Evolutionary conservation across 768 basidiomycete genomes (phyloP).

Genomic region (Albatrellus ellisii): DNA sequence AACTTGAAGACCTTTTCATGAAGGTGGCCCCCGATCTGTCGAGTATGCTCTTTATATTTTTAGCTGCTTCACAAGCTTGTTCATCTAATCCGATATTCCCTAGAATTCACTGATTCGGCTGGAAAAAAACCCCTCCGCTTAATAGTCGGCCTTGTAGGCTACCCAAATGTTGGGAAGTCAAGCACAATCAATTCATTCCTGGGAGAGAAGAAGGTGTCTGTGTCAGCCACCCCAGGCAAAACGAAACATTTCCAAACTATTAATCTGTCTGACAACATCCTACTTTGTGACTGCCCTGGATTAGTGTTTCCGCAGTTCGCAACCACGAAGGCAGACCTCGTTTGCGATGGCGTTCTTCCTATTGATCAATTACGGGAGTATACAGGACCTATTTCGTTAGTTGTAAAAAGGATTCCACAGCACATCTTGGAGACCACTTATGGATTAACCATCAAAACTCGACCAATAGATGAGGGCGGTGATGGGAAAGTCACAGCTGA

Average conservation of each 20-base stretch:
- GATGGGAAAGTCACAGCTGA: slow-evolving; percentile 62
- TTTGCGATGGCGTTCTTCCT: slow-evolving; percentile 93
- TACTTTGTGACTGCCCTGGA: slow-evolving; percentile 95
- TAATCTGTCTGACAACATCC: slow-evolving; percentile 74
- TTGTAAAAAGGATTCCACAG: slow-evolving; percentile 68
- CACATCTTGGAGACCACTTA: slow-evolving; percentile 84
- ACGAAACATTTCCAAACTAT: slow-evolving; percentile 99
- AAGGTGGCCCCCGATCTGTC: slow-evolving; percentile 57
- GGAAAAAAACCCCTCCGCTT: slow-evolving; percentile 52
- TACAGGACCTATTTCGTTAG: slow-evolving; percentile 69
- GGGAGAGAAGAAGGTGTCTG: slow-evolving; percentile 95
- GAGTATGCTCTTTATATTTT: slow-evolving; percentile 29
- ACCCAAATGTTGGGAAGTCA: slow-evolving; percentile 98
- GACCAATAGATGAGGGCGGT: slow-evolving; percentile 69
- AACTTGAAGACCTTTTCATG: slow-evolving; percentile 77
- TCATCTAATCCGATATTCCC: slow-evolving; percentile 2
- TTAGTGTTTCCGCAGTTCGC: slow-evolving; percentile 98
- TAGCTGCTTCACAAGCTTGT: not conserved
- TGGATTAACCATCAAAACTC: slow-evolving; percentile 62
- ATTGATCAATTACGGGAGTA: slow-evolving; percentile 96
- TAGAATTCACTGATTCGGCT: slow-evolving; percentile 47
- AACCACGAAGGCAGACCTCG: slow-evolving; percentile 88
- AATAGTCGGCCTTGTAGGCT: slow-evolving; percentile 86
- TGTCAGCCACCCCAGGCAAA: slow-evolving; percentile 95
- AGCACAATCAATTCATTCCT: slow-evolving; percentile 94